Base-by-base conservation (phyloP, 139 green algal species). In the Auxenochlorella protothecoides region DNA sequence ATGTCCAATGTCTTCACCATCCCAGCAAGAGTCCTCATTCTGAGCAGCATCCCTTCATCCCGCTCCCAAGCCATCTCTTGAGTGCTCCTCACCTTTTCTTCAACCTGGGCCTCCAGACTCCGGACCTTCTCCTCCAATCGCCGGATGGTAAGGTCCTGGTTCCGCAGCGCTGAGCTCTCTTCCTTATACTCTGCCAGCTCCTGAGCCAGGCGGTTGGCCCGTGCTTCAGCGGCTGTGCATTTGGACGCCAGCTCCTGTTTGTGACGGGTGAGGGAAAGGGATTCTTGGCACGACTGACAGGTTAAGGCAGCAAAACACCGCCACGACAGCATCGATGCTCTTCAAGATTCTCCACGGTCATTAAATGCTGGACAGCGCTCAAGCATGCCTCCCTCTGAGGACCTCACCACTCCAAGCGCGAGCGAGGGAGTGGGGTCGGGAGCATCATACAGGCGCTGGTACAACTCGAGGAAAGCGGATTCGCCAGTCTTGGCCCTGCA, bases 381-480 rank as follows among this genome's bases (percentile, higher is more conserved):
- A 44, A 2, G 27, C 27, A 44, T 44, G 27, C 27, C 27, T 44
- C 27, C 27, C 27, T 44, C 27, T 44, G 27, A 44, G 27, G 27
- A 44, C 27, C 67, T 60, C 53, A 80, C 78, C 59, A 92, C 73
- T 3, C 83, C 83, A 0, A 71, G 57, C 2, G 79, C 73, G 3
- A 98, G 79, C 5, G 83, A 78, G 3, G 83, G 79, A 0, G 88
- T 85, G n/a, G 93, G 93, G 74, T 98, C 93, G 5, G 93, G 93
- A 0, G 93, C 93, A 71, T 97, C 93, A 62, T 92, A 95, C 8
- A 98, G 80, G 68, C 89, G 85, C 78, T 96, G 84, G 68, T 97
- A 98, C 27, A 97, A 59, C 53, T 90, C 89, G 63, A 97, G 68
- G 76, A 94, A 97, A 2, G 92, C 83, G 9, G 66, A 67, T 74